phyloP scores from a whole-genome alignment of 371 early-diverging fungal species.

The Sporodiniella umbellata region DNA sequence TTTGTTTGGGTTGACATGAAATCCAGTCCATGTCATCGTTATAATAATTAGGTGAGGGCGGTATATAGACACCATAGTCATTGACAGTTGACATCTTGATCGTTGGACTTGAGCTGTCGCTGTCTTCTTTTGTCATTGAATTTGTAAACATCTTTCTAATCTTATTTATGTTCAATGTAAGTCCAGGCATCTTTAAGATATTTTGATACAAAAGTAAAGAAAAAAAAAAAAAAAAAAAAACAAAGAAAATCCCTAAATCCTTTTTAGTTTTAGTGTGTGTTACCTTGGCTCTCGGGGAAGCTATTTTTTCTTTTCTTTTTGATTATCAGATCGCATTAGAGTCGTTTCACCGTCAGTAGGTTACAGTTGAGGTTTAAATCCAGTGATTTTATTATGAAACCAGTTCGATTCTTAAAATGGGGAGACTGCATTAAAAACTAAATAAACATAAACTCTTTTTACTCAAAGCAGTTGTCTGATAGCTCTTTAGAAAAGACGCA shows the following conservation, averaged over 20 bases:
- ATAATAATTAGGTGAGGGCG: slow-evolving; percentile 32
- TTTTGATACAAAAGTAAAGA: background rate
- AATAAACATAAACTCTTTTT: too few species aligned
- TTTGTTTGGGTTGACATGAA: background rate
- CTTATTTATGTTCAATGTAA: background rate
- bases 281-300: too few species aligned
- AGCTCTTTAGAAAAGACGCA: too few species aligned
- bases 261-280: background rate
- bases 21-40: slow-evolving; percentile 5
- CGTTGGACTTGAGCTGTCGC: background rate
- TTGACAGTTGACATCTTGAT: slow-evolving; percentile 43
- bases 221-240: background rate
- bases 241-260: background rate
- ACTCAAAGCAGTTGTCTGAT: too few species aligned
- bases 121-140: background rate
- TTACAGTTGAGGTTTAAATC: too few species aligned
- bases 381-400: too few species aligned
- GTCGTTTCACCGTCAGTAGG: too few species aligned
- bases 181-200: background rate
- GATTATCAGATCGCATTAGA: slow-evolving; percentile 3
- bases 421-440: too few species aligned
- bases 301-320: too few species aligned
- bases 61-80: slow-evolving; percentile 35
- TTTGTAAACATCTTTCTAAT: background rate
- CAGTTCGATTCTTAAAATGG: too few species aligned